A percentile compares a stretch with the other conserved stretches of the same genome.
Conservation (phyloP, 163 green algal genomes). For the Prototheca cutis region DNA sequence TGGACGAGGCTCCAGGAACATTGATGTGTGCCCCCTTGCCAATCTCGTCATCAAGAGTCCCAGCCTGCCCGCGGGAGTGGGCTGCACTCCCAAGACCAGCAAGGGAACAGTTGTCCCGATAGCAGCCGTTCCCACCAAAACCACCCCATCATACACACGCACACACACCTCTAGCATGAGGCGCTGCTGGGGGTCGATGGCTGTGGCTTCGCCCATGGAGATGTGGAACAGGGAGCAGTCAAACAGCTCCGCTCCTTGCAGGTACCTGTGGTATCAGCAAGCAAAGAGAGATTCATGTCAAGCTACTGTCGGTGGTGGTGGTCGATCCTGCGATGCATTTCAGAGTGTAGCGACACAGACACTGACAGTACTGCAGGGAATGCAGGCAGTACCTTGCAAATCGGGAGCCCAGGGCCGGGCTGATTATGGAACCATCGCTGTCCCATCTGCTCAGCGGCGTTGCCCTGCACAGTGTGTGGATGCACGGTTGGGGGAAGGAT, state of each 20-base stretch:
- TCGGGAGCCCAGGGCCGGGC: not conserved
- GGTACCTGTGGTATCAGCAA: slow-evolving; percentile 26
- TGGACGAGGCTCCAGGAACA: too few relatives aligned
- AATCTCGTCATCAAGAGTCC: not conserved
- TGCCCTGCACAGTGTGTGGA: not conserved
- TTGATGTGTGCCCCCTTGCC: too few relatives aligned
- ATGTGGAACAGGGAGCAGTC: slow-evolving; percentile 32
- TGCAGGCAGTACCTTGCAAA: slow-evolving; percentile 13
- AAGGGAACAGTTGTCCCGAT: too few relatives aligned
- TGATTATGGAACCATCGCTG: not conserved
- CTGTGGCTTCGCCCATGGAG: slow-evolving; percentile 25
- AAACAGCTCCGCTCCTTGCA: slow-evolving; percentile 30
- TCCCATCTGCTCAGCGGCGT: slow-evolving; percentile 22
- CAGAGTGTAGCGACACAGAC: too few relatives aligned
- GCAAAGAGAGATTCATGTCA: not conserved
- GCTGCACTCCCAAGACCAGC: too few relatives aligned
- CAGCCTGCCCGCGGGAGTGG: not conserved
- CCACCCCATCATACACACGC: too few relatives aligned
- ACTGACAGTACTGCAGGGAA: too few relatives aligned
- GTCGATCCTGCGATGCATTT: too few relatives aligned
- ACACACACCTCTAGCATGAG: slow-evolving; percentile 42
- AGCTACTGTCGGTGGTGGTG: too few relatives aligned
- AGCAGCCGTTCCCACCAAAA: too few relatives aligned
- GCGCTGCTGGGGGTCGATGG: slow-evolving; percentile 78
- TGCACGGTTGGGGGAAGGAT: not conserved